phyloP scores from a whole-genome alignment of 768 basidiomycete species.

The Auriscalpium vulgare region DNA sequence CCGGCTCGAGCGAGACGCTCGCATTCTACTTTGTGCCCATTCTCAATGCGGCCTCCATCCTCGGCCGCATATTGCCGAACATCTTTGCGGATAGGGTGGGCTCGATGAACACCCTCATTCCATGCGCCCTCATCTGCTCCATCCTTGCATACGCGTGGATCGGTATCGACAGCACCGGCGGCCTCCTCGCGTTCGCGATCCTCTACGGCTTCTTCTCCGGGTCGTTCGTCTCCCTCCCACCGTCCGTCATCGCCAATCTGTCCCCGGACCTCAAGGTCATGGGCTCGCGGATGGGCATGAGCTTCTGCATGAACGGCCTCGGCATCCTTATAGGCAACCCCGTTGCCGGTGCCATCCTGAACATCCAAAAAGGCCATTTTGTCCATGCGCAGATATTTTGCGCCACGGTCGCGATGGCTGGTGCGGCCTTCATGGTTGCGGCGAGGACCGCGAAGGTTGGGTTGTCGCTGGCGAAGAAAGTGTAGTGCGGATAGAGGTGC shows the following conservation, averaged over 20 bases:
- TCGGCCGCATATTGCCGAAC: conserved; percentile 54
- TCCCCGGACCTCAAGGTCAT: background rate
- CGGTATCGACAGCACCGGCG: conserved; percentile 25
- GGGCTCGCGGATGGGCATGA: background rate
- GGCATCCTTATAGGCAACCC: no score
- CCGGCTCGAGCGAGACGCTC: conserved; percentile 9
- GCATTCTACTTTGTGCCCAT: conserved; percentile 32
- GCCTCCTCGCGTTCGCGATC: conserved; percentile 33
- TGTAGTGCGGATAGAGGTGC: no score
- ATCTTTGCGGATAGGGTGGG: conserved; percentile 44
- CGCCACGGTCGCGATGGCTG: no score
- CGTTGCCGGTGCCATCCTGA: no score
- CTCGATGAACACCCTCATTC: conserved; percentile 36
- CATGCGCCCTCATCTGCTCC: conserved; percentile 27
- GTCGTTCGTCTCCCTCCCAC: conserved; percentile 18
- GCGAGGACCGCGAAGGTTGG: no score
- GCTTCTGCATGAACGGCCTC: no score
- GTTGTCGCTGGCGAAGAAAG: no score
- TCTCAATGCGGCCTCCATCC: conserved; percentile 46
- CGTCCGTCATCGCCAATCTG: background rate
- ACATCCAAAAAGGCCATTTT: no score
- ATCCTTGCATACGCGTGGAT: conserved; percentile 35
- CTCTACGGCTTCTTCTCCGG: conserved; percentile 43
- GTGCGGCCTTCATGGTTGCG: no score
- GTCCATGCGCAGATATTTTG: no score